Evolutionary conservation across 768 basidiomycete species (phyloP).

Genomic region (Kwoniella europaea): DNA sequence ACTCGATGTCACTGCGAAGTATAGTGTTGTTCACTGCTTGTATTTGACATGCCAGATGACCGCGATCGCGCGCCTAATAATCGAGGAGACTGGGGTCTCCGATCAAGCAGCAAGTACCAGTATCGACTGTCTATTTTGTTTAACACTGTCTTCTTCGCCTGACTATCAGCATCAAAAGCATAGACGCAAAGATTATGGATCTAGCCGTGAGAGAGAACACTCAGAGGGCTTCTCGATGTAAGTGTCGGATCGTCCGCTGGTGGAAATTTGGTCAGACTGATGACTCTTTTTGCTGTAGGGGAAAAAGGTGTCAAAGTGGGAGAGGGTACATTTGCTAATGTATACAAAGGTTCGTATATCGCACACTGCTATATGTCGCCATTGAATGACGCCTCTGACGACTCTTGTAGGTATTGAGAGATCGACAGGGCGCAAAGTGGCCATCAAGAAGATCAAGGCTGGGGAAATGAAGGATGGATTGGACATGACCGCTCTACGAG

Average conservation of each 20-base stretch:
- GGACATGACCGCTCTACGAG: constrained; percentile 97
- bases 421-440: constrained; percentile 63
- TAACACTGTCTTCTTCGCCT: too few relatives aligned
- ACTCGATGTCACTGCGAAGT: too few relatives aligned
- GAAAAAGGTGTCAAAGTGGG: constrained; percentile 62
- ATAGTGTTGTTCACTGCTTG: too few relatives aligned
- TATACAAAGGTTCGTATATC: constrained; percentile 73
- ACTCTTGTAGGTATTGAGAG: constrained; percentile 33
- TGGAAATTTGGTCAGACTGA: background rate
- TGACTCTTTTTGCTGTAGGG: constrained; percentile 35
- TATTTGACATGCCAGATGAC: too few relatives aligned
- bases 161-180: too few relatives aligned
- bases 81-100: too few relatives aligned
- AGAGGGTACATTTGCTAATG: constrained; percentile 90
- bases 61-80: too few relatives aligned
- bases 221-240: constrained; percentile 33
- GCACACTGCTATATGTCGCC: background rate
- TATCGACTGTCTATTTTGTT: too few relatives aligned
- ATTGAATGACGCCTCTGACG: background rate
- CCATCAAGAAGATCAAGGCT: constrained; percentile 98
- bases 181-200: constrained; percentile 24
- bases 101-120: too few relatives aligned
- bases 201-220: constrained; percentile 35
- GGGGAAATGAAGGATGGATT: constrained; percentile 97
- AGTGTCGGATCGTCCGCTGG: background rate